Conservation (phyloP, 768 basidiomycete species). For the Amanita polypyramis region DNA sequence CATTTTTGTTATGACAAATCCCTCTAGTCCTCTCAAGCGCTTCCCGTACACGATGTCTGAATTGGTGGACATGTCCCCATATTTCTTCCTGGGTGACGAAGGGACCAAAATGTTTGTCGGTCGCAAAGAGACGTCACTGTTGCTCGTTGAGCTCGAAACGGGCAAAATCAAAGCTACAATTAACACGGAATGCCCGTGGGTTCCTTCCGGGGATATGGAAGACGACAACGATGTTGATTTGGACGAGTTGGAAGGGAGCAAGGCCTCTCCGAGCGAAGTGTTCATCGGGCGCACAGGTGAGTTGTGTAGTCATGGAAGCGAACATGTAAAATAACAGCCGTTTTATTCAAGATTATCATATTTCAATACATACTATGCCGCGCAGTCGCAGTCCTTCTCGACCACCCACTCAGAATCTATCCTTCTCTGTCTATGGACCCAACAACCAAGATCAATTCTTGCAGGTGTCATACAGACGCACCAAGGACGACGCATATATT, state of each 20-base stretch:
- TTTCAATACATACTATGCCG: slow-evolving; percentile 67
- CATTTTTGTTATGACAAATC: slow-evolving; percentile 75
- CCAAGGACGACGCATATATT: slow-evolving; percentile 72
- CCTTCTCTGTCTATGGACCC: slow-evolving; percentile 88
- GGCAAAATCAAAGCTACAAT: slow-evolving; percentile 70
- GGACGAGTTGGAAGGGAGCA: slow-evolving; percentile 34
- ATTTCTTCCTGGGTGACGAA: slow-evolving; percentile 53
- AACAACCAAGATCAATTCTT: slow-evolving; percentile 74
- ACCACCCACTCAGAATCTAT: slow-evolving; percentile 64
- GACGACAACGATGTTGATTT: slow-evolving; percentile 32
- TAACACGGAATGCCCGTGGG: slow-evolving; percentile 72
- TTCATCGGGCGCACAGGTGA: slow-evolving; percentile 42
- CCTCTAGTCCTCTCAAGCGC: slow-evolving; percentile 64
- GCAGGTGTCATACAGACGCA: slow-evolving; percentile 65
- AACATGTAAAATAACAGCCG: not conserved
- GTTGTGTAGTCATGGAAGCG: slow-evolving; percentile 8
- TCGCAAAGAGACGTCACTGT: slow-evolving; percentile 76
- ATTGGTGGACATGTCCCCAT: slow-evolving; percentile 85
- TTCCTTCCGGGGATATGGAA: slow-evolving; percentile 47
- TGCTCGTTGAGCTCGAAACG: slow-evolving; percentile 69
- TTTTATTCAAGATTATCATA: slow-evolving; percentile 62
- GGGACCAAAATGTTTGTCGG: slow-evolving; percentile 77
- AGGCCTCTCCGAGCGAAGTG: slow-evolving; percentile 32
- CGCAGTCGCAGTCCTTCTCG: slow-evolving; percentile 17
- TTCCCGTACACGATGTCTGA: slow-evolving; percentile 90